phyloP scores from a whole-genome alignment of 1,139 yeast species.

The Neolecta irregularis region DNA sequence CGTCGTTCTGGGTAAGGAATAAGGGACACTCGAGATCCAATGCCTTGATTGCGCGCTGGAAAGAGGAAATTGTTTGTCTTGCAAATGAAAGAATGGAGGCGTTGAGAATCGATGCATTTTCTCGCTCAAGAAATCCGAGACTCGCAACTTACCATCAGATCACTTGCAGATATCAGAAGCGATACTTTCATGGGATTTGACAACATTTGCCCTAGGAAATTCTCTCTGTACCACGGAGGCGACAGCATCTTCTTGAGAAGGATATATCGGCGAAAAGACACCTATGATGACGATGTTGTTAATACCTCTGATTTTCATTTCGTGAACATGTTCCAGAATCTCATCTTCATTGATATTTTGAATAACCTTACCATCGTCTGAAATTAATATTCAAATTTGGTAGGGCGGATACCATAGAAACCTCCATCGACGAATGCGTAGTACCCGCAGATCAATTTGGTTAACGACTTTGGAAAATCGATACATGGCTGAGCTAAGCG shows the following conservation, averaged over 20 bases:
- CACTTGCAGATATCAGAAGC: too few relatives aligned
- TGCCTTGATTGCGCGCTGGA: slow-evolving; percentile 24
- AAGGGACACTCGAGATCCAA: slow-evolving; percentile 28
- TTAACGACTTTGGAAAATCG: slow-evolving; percentile 29
- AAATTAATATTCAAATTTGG: too few relatives aligned
- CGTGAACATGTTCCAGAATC: slow-evolving; percentile 21
- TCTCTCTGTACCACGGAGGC: too few relatives aligned
- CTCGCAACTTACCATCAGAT: too few relatives aligned
- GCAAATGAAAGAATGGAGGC: slow-evolving; percentile 31
- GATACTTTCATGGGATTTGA: slow-evolving; percentile 27
- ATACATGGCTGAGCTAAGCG: slow-evolving; percentile 27
- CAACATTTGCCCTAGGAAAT: slow-evolving; percentile 26
- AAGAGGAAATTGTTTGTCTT: slow-evolving; percentile 25
- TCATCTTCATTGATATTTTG: slow-evolving; percentile 24
- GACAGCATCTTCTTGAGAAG: too few relatives aligned
- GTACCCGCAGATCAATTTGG: slow-evolving; percentile 24
- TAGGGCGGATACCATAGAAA: too few relatives aligned
- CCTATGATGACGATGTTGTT: slow-evolving; percentile 28
- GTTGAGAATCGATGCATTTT: slow-evolving; percentile 31
- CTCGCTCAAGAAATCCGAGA: slow-evolving; percentile 30
- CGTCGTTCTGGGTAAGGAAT: slow-evolving; percentile 31
- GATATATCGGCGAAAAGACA: slow-evolving; percentile 25
- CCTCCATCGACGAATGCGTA: slow-evolving; percentile 28
- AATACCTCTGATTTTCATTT: slow-evolving; percentile 23
- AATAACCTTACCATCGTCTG: slow-evolving; percentile 28